Evolutionary conservation across 345 rosid genomes (phyloP).

Genomic region (Camelina sativa): DNA sequence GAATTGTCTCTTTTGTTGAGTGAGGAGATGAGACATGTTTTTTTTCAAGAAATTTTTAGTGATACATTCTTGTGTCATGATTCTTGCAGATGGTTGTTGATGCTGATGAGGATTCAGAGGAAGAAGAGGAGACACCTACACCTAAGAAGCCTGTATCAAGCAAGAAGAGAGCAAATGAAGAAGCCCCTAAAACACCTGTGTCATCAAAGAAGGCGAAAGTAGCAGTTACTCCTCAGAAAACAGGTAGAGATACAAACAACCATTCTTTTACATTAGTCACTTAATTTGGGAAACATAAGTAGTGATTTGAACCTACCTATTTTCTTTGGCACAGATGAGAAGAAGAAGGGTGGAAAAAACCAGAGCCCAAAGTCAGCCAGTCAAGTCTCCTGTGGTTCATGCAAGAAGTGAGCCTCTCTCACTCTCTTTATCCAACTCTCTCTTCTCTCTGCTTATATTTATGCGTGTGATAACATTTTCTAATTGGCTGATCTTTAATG

Average conservation of each 20-base stretch:
- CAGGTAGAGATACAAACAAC: slow-evolving; percentile 46
- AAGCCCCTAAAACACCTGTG: slow-evolving; percentile 61
- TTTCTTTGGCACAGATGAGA: slow-evolving; percentile 57
- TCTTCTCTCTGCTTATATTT: not conserved
- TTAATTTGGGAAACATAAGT: not conserved
- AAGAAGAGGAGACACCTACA: slow-evolving; percentile 65
- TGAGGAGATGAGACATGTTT: not conserved
- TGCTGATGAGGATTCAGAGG: slow-evolving; percentile 45
- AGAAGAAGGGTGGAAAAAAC: slow-evolving; percentile 59
- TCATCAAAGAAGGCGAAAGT: slow-evolving; percentile 67
- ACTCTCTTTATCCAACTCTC: not conserved
- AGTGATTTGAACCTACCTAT: not conserved
- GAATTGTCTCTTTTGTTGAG: too few relatives aligned
- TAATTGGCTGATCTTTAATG: slow-evolving; percentile 6
- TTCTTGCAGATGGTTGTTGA: slow-evolving; percentile 29
- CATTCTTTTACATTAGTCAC: not conserved
- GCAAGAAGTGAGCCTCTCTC: slow-evolving; percentile 60
- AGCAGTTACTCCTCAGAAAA: slow-evolving; percentile 55
- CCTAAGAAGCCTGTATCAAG: slow-evolving; percentile 32
- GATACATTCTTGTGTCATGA: not conserved
- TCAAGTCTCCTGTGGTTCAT: slow-evolving; percentile 67
- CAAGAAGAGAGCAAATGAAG: slow-evolving; percentile 67
- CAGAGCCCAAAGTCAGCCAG: slow-evolving; percentile 71
- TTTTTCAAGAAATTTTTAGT: not conserved
- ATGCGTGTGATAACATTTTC: not conserved